phyloP scores from a whole-genome alignment of 2,329 filamentous ascomycete species.

The Coniella vitis region DNA sequence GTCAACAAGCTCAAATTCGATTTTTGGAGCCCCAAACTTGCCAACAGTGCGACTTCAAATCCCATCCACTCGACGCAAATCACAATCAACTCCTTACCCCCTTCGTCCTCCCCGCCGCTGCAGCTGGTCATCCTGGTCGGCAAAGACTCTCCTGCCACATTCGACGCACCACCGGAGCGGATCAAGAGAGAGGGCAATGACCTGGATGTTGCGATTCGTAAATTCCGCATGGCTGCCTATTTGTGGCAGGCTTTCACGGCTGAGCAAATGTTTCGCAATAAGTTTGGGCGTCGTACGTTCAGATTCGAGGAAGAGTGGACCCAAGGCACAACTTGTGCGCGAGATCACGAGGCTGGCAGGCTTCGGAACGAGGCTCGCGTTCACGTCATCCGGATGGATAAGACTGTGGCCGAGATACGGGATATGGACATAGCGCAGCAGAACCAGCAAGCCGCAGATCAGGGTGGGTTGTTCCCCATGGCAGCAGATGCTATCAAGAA shows the following conservation, averaged over 20 bases:
- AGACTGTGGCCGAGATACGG: conserved; percentile 77
- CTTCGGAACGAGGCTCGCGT: conserved; percentile 90
- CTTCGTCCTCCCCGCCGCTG: conserved; percentile 71
- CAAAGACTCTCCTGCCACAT: conserved; percentile 80
- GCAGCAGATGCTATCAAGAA: conserved; percentile 70
- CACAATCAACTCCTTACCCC: conserved; percentile 78
- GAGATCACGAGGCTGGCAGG: conserved; percentile 61
- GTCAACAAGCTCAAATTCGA: conserved; percentile 85
- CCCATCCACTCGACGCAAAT: conserved; percentile 73
- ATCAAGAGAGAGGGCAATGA: conserved; percentile 74
- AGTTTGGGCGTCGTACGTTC: conserved; percentile 78
- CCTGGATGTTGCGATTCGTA: conserved; percentile 72
- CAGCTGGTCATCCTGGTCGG: conserved; percentile 84
- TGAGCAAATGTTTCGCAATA: conserved; percentile 91
- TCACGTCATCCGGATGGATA: conserved; percentile 74
- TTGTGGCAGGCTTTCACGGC: conserved; percentile 96
- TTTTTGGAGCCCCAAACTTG: conserved; percentile 76
- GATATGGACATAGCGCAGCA: conserved; percentile 75
- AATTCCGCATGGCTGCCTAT: conserved; percentile 92
- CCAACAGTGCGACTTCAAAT: conserved; percentile 58
- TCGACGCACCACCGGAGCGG: conserved; percentile 72
- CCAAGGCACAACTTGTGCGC: conserved; percentile 68
- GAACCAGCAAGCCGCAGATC: conserved; percentile 59
- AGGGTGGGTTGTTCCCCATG: conserved; percentile 68
- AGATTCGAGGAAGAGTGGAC: conserved; percentile 95